These are phyloP conservation scores for Pseudisothecium myosuroides DNA, from an alignment of 225 moss, liverwort and hornwort genomes.

Conservation along the genomic window DNA sequence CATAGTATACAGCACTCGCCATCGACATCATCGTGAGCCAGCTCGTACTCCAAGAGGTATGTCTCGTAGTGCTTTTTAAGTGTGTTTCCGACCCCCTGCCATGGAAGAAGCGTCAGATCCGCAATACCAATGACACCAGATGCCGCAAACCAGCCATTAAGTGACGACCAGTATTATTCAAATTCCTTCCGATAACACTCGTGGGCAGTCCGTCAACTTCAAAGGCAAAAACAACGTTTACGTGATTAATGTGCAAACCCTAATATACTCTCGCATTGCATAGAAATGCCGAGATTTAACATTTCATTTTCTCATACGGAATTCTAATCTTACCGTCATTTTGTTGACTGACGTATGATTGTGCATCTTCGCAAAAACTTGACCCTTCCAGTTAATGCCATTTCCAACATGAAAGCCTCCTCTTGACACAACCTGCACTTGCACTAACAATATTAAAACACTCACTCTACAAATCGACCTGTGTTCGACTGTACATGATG, in stretches of 20 bases:
- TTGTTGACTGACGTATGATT: conserved; percentile 96
- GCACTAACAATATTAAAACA: neutral
- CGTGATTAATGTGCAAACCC: neutral
- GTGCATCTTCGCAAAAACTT: conserved; percentile 97
- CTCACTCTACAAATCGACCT: neutral
- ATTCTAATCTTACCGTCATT: conserved; percentile 68
- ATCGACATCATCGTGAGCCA: conserved; percentile 97
- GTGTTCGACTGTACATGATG: neutral
- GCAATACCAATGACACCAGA: neutral
- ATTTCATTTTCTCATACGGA: neutral
- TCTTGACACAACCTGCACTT: conserved; percentile 88
- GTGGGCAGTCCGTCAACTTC: neutral
- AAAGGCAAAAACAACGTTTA: neutral
- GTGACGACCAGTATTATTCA: neutral
- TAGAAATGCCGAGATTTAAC: neutral
- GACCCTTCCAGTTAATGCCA: conserved; percentile 99
- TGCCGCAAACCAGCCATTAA: neutral
- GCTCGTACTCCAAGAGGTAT: conserved; percentile 93
- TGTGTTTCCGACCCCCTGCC: conserved; percentile 93
- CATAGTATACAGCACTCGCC: conserved; percentile 99
- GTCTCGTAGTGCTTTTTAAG: conserved; percentile 98
- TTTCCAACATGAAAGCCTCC: conserved; percentile 99
- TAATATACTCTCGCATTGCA: neutral
- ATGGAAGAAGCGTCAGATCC: neutral
- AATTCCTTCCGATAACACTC: neutral